Conservation (phyloP, 176 grass and related monocot genomes). For the Oryza nivara region DNA sequence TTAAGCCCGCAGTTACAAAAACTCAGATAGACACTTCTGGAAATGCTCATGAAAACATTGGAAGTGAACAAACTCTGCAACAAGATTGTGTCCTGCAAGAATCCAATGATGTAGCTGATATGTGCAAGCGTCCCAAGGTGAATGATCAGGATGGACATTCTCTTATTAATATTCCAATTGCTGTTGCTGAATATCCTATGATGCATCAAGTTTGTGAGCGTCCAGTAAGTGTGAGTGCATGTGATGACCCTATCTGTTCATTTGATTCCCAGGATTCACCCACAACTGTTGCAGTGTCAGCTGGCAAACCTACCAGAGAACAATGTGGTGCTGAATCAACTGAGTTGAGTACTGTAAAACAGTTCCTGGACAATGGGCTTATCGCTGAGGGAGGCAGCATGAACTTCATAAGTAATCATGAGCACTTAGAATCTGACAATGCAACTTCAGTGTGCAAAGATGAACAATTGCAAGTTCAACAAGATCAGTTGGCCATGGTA, state of each 20-base stretch:
- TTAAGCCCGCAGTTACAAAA: slow-evolving; percentile 36
- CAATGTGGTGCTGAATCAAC: slow-evolving; percentile 25
- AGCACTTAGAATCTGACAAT: slow-evolving; percentile 12
- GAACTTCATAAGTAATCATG: slow-evolving; percentile 21
- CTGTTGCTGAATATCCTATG: slow-evolving; percentile 68
- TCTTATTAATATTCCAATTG: slow-evolving; percentile 54
- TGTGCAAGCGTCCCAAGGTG: slow-evolving; percentile 8
- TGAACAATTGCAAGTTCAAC: slow-evolving; percentile 36
- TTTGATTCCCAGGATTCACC: slow-evolving; percentile 40
- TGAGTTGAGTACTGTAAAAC: slow-evolving; percentile 41
- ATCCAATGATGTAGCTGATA: slow-evolving; percentile 19
- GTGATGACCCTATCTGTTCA: slow-evolving; percentile 39
- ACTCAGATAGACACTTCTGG: slow-evolving; percentile 30
- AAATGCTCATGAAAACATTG: slow-evolving; percentile 37
- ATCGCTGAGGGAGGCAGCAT: slow-evolving; percentile 33
- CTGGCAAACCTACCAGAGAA: slow-evolving; percentile 38
- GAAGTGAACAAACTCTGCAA: slow-evolving; percentile 11
- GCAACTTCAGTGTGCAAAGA: slow-evolving; percentile 36
- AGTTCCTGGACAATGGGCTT: slow-evolving; percentile 27
- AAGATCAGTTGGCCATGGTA: slow-evolving; percentile 7
- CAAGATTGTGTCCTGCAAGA: slow-evolving; percentile 20
- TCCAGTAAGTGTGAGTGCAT: slow-evolving; percentile 39
- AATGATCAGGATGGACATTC: slow-evolving; percentile 22
- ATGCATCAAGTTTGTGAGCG: slow-evolving; percentile 56
- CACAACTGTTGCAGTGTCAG: background rate